Base-by-base conservation (phyloP, 2,329 filamentous ascomycete genomes). In the Paraphaeosphaeria sporulosa region DNA sequence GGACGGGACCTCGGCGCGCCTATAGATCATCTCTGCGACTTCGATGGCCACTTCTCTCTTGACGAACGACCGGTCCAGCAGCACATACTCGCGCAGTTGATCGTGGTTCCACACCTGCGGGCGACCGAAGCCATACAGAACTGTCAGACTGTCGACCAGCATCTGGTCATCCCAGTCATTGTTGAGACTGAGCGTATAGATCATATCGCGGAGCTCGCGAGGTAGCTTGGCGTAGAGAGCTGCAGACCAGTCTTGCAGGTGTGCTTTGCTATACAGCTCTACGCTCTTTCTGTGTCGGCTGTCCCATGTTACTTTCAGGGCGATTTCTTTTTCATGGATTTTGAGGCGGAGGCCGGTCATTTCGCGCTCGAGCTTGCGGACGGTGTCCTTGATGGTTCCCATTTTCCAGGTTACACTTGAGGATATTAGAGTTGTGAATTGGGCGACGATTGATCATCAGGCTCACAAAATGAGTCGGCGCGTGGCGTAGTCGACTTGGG, bases 141-240 rank as follows among this genome's bases (percentile, higher is more conserved):
- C 15, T 17, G 23, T 19, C 12, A 54, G 15, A 21, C 23, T 40
- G 5, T n/a, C 10, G 8, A 30, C 13, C 21, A 53, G 15, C 15
- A 12, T 8, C 21, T 36, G 12, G 21, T 19, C 23, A 4, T n/a
- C 7, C 19, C 30, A 9, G 19, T 30, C 34, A 13, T 32, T 4
- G n/a, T 30, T 1, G 17, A 54, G 15, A 27, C 36, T 13, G 6
- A 32, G 4, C 13, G 9, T 6, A n/a, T 53, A 54, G 38, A 54
- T 43, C 15, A 12, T 32, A 15, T 54, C 51, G 4, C 51, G 38
- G 4, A 54, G 51, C 23, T 54, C 51, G 4, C 51, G 51, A 9
- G 51, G 51, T 2, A 54, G 17, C 1, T 2, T 9, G 13, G 2
- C 15, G 10, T 32, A 30, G 9, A 40, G 17, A 19, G 3, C 19